A percentile compares a stretch with the other conserved stretches of the same genome.
phyloP scores from a whole-genome alignment of 192 early-diverging fungal species.

The Paraglomus brasilianum region DNA sequence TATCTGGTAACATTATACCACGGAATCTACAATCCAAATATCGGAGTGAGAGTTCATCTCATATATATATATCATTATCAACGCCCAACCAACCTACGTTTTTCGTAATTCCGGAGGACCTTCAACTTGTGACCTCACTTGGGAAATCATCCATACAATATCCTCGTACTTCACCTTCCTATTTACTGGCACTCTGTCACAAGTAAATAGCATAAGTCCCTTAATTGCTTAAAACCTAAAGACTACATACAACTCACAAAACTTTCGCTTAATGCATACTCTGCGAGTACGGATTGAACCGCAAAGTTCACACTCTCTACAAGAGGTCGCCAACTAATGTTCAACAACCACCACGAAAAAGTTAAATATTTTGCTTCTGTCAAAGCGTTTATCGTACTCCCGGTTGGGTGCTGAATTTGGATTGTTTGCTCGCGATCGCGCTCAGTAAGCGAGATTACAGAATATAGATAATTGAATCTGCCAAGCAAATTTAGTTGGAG shows the following conservation, averaged over 20 bases:
- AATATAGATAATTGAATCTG: slow-evolving; percentile 82
- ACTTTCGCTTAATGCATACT: not conserved
- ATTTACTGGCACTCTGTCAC: not conserved
- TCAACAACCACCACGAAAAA: slow-evolving; percentile 89
- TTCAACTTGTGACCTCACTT: slow-evolving; percentile 21
- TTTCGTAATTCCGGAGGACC: not conserved
- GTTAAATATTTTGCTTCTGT: slow-evolving; percentile 85
- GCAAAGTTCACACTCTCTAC: slow-evolving; percentile 65
- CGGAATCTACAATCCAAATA: slow-evolving; percentile 43
- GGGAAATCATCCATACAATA: slow-evolving; percentile 16
- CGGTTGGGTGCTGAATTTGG: slow-evolving; percentile 34
- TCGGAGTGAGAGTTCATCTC: not conserved
- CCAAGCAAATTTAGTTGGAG: slow-evolving; percentile 91
- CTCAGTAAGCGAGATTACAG: slow-evolving; percentile 57
- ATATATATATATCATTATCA: not conserved
- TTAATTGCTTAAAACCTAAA: slow-evolving; percentile 9
- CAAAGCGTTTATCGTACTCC: slow-evolving; percentile 32
- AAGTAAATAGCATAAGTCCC: not conserved
- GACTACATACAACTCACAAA: not conserved
- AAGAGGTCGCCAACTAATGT: slow-evolving; percentile 79
- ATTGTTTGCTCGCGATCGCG: slow-evolving; percentile 50
- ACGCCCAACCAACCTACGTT: not conserved
- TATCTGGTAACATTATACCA: slow-evolving; percentile 63
- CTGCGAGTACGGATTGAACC: slow-evolving; percentile 46
- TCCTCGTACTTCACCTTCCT: slow-evolving; percentile 5